These are phyloP conservation scores for Phanerochaete carnosa DNA, from an alignment of 768 basidiomycete genomes.

Conservation along the genomic window DNA sequence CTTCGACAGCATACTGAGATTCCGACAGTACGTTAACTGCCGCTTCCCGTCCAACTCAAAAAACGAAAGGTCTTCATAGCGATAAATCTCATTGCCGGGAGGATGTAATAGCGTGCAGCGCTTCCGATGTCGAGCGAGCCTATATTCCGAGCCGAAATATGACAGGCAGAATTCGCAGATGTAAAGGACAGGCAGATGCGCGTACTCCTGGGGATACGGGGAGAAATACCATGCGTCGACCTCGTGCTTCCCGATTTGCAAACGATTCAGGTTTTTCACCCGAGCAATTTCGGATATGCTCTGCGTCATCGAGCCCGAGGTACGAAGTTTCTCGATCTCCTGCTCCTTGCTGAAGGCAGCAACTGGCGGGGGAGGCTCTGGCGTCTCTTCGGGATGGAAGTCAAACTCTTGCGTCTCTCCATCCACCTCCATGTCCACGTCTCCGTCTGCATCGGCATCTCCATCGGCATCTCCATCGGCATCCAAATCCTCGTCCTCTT, in stretches of 20 bases:
- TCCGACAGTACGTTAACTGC: constrained; percentile 95
- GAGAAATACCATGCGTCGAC: constrained; percentile 99
- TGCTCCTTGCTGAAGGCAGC: constrained; percentile 91
- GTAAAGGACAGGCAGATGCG: constrained; percentile 91
- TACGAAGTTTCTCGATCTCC: constrained; percentile 97
- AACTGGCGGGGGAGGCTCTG: constrained; percentile 48
- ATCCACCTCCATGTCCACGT: constrained; percentile 55
- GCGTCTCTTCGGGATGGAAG: constrained; percentile 47
- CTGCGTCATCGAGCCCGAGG: constrained; percentile 98
- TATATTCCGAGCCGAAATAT: constrained; percentile 87
- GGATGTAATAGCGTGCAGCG: constrained; percentile 92
- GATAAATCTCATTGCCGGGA: constrained; percentile 99
- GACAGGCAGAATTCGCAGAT: constrained; percentile 98
- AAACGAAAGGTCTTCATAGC: constrained; percentile 94
- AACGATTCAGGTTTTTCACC: constrained; percentile 95
- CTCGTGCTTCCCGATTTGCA: constrained; percentile 95
- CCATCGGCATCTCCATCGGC: constrained; percentile 27
- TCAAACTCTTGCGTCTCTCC: constrained; percentile 74
- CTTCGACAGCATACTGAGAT: constrained; percentile 93
- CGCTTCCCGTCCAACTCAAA: constrained; percentile 98
- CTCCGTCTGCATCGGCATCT: constrained; percentile 49
- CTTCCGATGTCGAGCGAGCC: constrained; percentile 86
- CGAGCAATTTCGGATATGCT: constrained; percentile 96
- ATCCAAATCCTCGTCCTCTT: constrained; percentile 17
- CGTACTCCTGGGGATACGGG: constrained; percentile 97